Base-by-base conservation (phyloP, 2,329 filamentous ascomycete species). In the Fusarium equiseti region DNA sequence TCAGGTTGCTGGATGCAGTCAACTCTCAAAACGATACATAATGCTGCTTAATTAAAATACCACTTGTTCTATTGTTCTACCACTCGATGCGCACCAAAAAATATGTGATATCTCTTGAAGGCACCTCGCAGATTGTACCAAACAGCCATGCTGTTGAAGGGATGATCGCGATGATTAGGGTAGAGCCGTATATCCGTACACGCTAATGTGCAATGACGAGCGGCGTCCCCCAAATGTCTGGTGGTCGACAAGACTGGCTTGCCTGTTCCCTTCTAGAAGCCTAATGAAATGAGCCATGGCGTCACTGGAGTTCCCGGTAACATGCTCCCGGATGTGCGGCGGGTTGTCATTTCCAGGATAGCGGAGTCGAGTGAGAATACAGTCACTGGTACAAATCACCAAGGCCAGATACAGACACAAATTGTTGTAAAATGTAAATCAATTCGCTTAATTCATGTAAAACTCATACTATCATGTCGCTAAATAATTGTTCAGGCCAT, bases 21-120 rank as follows among this genome's bases (percentile, higher is more conserved):
- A 5, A 32, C 8, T 12, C 3, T 22, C 18, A n/a, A 18, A 38
- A 38, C 18, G 35, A 38, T 38, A 38, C 12, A 38, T 38, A 38
- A 38, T 38, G 35, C n/a, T 35, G 8, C 18, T 26, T 51, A 51
- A 51, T 38, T 38, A n/a, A 38, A 38, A n/a, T 38, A 38, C 35
- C 18, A 38, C 35, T 38, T 38, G 10, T 38, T n/a, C 6, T n/a
- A n/a, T 38, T 38, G 18, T n/a, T 38, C 35, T n/a, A 1, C 1
- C 1, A 38, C 2, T n/a, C 6, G 6, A 12, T 2, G 1, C 6
- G 6, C 0, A n/a, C 18, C 18, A 7, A 1, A 2, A 7, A 38
- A 38, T 12, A 38, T 38, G 35, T 38, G 35, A 29, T 26, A 26
- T 2, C 24, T 26, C 6, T 26, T 26, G 2, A 26, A 26, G 24